phyloP scores from a whole-genome alignment of 2,329 filamentous ascomycete species.

The Sarocladium strictum region DNA sequence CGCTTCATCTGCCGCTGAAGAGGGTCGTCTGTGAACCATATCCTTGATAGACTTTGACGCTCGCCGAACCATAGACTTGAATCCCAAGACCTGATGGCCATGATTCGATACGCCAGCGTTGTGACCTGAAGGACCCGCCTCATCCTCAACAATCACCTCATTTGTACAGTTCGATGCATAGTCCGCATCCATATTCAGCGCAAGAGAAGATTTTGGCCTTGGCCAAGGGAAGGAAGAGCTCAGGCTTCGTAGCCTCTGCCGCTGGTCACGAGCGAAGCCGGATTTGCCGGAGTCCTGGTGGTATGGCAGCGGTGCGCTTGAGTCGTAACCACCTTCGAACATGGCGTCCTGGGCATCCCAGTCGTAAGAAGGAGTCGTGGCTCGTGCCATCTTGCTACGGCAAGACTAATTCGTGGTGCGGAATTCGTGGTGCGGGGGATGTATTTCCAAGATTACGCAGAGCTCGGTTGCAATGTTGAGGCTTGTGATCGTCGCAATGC shows the following conservation, averaged over 20 bases:
- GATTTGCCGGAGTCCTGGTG: constrained; percentile 12
- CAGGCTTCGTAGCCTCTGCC: constrained; percentile 33
- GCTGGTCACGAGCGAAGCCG: constrained; percentile 24
- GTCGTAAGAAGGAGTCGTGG: background rate
- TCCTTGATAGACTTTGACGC: constrained; percentile 50
- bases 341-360: background rate
- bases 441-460: too few species aligned
- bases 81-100: background rate
- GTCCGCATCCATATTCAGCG: constrained; percentile 12
- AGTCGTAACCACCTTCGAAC: constrained; percentile 6
- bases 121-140: background rate
- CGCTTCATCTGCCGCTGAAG: constrained; percentile 26
- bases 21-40: constrained; percentile 44
- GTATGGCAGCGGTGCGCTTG: background rate
- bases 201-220: constrained; percentile 38
- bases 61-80: constrained; percentile 32
- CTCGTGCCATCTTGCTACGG: background rate
- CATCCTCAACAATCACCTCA: constrained; percentile 1
- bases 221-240: constrained; percentile 46
- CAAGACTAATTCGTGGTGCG: too few species aligned
- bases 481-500: too few species aligned
- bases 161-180: background rate
- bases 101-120: background rate
- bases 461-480: too few species aligned
- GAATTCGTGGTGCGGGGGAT: too few species aligned